A percentile compares a stretch with the other conserved stretches of the same genome.
Conservation (phyloP, 345 rosid species). For the Erodium maritimum region DNA sequence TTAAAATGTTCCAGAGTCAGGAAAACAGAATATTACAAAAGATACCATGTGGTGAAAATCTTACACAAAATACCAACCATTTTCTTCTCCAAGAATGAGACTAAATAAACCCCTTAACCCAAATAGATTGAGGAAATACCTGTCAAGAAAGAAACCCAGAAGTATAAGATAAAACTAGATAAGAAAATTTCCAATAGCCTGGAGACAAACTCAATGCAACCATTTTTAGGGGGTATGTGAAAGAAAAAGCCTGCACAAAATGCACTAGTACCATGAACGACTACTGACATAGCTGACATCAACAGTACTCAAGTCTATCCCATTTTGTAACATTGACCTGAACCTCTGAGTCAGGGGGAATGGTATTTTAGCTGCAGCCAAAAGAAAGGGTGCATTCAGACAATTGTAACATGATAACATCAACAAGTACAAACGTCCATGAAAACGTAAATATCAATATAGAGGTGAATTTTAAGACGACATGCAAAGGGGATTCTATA, state of each 20-base stretch:
- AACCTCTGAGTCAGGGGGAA: conserved; percentile 97
- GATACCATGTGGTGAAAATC: conserved; percentile 1
- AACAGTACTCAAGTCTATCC: conserved; percentile 95
- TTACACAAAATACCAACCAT: conserved; percentile 42
- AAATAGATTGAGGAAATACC: conserved; percentile 96
- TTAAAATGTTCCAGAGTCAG: background rate
- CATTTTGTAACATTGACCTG: conserved; percentile 97
- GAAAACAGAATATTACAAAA: background rate
- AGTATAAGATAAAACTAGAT: conserved; percentile 6
- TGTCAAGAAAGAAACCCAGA: conserved; percentile 16
- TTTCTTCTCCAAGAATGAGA: conserved; percentile 96
- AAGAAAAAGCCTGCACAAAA: background rate
- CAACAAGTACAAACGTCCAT: background rate
- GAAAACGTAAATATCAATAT: background rate
- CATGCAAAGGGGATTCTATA: background rate
- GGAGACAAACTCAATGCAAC: background rate
- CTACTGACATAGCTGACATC: conserved; percentile 99
- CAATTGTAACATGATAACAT: background rate
- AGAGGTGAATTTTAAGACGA: background rate
- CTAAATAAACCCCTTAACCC: conserved; percentile 96
- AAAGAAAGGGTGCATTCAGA: conserved; percentile 8
- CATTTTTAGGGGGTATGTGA: background rate
- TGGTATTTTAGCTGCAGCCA: conserved; percentile 75
- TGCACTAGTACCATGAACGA: conserved; percentile 71
- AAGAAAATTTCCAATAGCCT: conserved; percentile 2